These are phyloP conservation scores for Boletus rubropictus DNA, from an alignment of 768 basidiomycete genomes.

Conservation along the genomic window DNA sequence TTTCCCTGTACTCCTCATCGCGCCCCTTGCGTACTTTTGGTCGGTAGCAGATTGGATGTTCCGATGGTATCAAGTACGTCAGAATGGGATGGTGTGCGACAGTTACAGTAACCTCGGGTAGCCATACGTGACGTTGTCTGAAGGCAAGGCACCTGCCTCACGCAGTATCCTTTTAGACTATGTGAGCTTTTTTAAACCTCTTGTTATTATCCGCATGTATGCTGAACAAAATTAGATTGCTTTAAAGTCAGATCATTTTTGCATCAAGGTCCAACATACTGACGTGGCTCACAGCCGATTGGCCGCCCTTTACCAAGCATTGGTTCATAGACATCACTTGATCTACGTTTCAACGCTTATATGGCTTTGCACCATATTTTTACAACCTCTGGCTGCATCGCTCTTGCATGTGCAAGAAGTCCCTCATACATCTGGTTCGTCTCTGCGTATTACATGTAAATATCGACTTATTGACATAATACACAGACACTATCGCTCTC, in stretches of 20 bases:
- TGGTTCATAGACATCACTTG: slow-evolving; percentile 49
- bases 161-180: slow-evolving; percentile 64
- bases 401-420: slow-evolving; percentile 27
- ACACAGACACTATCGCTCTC: slow-evolving; percentile 35
- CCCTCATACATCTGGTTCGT: slow-evolving; percentile 12
- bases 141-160: slow-evolving; percentile 48
- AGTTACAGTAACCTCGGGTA: slow-evolving; percentile 23
- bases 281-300: slow-evolving; percentile 34
- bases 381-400: slow-evolving; percentile 53
- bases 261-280: neutral
- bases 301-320: slow-evolving; percentile 38
- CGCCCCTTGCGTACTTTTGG: slow-evolving; percentile 49
- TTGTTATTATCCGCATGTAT: neutral
- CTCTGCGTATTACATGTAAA: slow-evolving; percentile 6
- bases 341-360: slow-evolving; percentile 49
- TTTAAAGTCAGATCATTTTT: slow-evolving; percentile 33
- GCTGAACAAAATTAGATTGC: slow-evolving; percentile 33
- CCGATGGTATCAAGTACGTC: slow-evolving; percentile 51
- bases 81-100: neutral
- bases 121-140: slow-evolving; percentile 58
- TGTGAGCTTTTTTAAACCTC: slow-evolving; percentile 32
- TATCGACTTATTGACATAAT: neutral
- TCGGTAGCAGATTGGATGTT: slow-evolving; percentile 49
- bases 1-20: slow-evolving; percentile 47
- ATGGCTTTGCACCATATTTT: slow-evolving; percentile 39